Evolutionary conservation across 768 basidiomycete species (phyloP).

Genomic region (Suillus lakei): DNA sequence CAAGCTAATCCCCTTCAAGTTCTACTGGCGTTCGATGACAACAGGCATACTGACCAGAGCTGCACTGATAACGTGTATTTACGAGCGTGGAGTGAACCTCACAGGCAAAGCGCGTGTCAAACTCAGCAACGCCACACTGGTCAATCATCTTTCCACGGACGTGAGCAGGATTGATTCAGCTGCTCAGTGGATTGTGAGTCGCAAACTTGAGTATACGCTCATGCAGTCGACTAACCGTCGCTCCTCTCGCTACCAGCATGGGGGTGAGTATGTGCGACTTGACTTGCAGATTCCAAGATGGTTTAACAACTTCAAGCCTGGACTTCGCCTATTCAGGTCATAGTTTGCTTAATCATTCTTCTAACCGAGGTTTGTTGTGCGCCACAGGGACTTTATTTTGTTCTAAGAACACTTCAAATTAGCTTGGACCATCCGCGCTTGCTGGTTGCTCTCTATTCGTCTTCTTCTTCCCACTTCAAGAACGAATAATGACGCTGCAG

Average conservation of each 20-base stretch:
- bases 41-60: constrained; percentile 76
- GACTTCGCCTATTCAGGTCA: constrained; percentile 75
- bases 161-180: constrained; percentile 64
- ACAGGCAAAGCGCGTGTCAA: constrained; percentile 69
- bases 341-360: no score
- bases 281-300: background rate
- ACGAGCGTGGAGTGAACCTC: constrained; percentile 68
- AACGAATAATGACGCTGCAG: constrained; percentile 63
- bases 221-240: background rate
- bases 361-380: constrained; percentile 50
- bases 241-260: constrained; percentile 37
- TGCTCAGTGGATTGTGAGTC: constrained; percentile 75
- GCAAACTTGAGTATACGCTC: background rate
- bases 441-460: constrained; percentile 73
- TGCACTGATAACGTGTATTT: constrained; percentile 73
- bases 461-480: constrained; percentile 64
- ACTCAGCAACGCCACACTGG: constrained; percentile 62
- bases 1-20: constrained; percentile 40
- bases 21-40: constrained; percentile 73
- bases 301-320: constrained; percentile 44
- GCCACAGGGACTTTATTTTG: background rate
- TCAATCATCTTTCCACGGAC: constrained; percentile 70
- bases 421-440: constrained; percentile 73
- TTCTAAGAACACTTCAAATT: background rate
- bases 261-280: constrained; percentile 31